phyloP scores from a whole-genome alignment of 768 basidiomycete species.

The Sarcodon sp. region DNA sequence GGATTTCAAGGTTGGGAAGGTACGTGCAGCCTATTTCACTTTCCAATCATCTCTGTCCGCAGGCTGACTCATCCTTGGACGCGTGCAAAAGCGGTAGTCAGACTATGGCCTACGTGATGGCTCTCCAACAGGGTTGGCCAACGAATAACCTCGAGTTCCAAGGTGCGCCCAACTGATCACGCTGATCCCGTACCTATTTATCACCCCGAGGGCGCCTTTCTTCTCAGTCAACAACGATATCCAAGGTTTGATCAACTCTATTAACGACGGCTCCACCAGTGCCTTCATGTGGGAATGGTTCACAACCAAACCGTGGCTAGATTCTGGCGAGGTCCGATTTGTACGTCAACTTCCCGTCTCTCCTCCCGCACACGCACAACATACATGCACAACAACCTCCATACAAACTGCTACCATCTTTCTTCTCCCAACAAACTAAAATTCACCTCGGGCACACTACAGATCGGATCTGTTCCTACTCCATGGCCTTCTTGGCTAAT shows the following conservation, averaged over 20 bases:
- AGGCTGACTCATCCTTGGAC: background rate
- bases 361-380: background rate
- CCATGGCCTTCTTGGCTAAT: conserved; percentile 98
- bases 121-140: conserved; percentile 76
- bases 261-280: conserved; percentile 80
- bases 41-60: background rate
- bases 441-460: background rate
- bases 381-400: background rate
- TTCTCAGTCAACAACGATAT: conserved; percentile 68
- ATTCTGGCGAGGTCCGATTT: conserved; percentile 70
- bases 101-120: conserved; percentile 95
- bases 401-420: background rate
- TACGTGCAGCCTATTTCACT: conserved; percentile 14
- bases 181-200: background rate
- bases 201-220: background rate
- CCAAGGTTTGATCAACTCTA: conserved; percentile 68
- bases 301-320: conserved; percentile 69
- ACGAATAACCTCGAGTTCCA: conserved; percentile 52
- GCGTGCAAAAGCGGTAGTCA: conserved; percentile 49
- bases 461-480: conserved; percentile 81
- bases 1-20: conserved; percentile 87
- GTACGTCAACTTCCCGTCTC: conserved; percentile 30
- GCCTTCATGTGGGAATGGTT: conserved; percentile 98
- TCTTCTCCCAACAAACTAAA: background rate
- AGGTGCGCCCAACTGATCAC: conserved; percentile 26